Evolutionary conservation across 1,284 basidiomycete species (phyloP), one percentile per base, ranked within the genome.

Genomic region (Trametes pubescens): DNA sequence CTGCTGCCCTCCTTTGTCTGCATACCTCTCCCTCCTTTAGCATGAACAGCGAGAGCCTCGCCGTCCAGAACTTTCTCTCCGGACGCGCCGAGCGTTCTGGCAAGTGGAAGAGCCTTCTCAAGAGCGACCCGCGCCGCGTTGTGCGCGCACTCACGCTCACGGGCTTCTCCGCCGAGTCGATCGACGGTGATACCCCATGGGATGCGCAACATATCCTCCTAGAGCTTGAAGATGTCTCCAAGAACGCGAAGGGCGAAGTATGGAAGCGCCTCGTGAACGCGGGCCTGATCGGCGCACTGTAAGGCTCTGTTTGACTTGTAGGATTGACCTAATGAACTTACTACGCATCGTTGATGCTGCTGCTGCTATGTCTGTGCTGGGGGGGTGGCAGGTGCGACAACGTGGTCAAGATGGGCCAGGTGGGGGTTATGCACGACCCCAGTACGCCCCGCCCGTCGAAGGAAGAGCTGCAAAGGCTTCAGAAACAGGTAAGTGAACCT

Each of bases 241-340:
- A 24, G n/a, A 37, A 49, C 8, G 21, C 47, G n/a, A 34, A 57
- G 46, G 46, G 56, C 47, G 34, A 57, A 1, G 22, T 26, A 18
- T 57, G 56, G 56, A 57, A 38, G 46, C 43, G 32, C 14, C 46
- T 57, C 6, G 56, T 57, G 18, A 35, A 49, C 14, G 56, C 56
- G 18, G 56, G 56, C 43, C 29, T 57, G 2, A 29, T 57, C n/a
- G 46, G 34, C 13, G 56, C 57, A 35, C 24, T 53, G 57, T 59
- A 38, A 52, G 48, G 16, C 18, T 8, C 14, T 8, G 34, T 21
- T 44, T 11, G 2, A 14, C 9, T 38, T 16, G 14, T 38, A 38
- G 14, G 11, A 11, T 38, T 16, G 11, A 16, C 2, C 10, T 8
- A 32, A 32, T 8, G 29, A 32, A 8, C 4, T 32, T 32, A 32